These are phyloP conservation scores for Castanospermum australe DNA, from an alignment of 306 rosid species.

Conservation along the genomic window DNA sequence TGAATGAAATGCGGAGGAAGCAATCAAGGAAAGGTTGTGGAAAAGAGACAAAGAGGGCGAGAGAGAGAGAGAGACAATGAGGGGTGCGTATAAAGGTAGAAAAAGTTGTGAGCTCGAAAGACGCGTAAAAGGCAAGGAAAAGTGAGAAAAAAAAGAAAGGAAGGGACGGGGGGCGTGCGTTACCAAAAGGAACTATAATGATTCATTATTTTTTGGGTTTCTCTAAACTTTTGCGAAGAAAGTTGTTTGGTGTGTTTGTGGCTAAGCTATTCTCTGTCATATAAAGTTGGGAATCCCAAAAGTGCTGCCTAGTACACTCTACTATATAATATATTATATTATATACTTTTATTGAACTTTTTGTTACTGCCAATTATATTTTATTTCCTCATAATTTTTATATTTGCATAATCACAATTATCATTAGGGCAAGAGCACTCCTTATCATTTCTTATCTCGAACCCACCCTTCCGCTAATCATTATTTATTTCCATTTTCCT, in stretches of 20 bases:
- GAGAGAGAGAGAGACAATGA: background rate
- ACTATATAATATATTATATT: background rate
- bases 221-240: constrained; percentile 30
- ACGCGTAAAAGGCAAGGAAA: constrained; percentile 58
- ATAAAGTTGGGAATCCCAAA: constrained; percentile 58
- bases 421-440: constrained; percentile 23
- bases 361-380: background rate
- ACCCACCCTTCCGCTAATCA: background rate
- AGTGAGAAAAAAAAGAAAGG: background rate
- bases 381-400: background rate
- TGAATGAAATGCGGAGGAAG: constrained; percentile 22
- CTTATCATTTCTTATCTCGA: constrained; percentile 30
- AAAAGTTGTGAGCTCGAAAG: constrained; percentile 43
- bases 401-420: constrained; percentile 9
- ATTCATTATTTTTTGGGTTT: constrained; percentile 44
- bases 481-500: background rate
- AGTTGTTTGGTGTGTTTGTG: constrained; percentile 35
- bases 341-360: background rate
- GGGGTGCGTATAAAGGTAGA: constrained; percentile 35
- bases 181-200: constrained; percentile 54
- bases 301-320: constrained; percentile 22
- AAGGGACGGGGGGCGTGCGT: constrained; percentile 63
- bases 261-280: constrained; percentile 28
- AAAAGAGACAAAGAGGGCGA: constrained; percentile 1
- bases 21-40: constrained; percentile 31